phyloP scores from a whole-genome alignment of 495 filamentous ascomycete species.

The Penicillium ochrochloron region DNA sequence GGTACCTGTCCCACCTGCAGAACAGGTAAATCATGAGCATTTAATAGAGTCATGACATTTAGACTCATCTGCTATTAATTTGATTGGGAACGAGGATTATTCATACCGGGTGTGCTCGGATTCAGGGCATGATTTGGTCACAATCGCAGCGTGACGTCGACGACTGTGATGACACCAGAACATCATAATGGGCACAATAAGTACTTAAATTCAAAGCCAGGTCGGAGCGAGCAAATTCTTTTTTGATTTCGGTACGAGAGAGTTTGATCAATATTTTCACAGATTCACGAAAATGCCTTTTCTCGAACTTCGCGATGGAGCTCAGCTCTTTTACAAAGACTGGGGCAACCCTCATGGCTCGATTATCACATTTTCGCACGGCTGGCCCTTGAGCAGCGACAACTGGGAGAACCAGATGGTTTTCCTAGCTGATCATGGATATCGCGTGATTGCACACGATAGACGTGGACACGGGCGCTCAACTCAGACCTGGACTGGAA shows the following conservation, averaged over 20 bases:
- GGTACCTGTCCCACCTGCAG: too few species aligned
- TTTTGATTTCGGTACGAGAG: background rate
- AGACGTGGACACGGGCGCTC: constrained; percentile 49
- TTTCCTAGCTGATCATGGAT: constrained; percentile 42
- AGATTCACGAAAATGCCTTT: constrained; percentile 26
- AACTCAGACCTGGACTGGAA: constrained; percentile 44
- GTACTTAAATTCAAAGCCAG: background rate
- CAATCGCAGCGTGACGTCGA: background rate
- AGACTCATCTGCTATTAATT: background rate
- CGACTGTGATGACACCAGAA: background rate
- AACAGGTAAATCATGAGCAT: background rate
- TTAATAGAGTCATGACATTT: background rate
- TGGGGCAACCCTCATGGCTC: constrained; percentile 40
- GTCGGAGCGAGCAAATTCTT: background rate
- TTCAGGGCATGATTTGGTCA: background rate
- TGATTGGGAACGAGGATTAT: background rate
- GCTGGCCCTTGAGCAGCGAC: constrained; percentile 49
- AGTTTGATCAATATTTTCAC: background rate
- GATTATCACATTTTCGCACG: constrained; percentile 43
- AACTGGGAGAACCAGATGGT: constrained; percentile 49
- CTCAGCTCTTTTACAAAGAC: constrained; percentile 47
- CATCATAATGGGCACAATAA: background rate
- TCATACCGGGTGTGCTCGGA: background rate
- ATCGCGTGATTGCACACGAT: constrained; percentile 48
- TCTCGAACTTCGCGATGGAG: constrained; percentile 39